Base-by-base conservation (phyloP, 1,284 basidiomycete species). In the Thecaphora frezii region DNA sequence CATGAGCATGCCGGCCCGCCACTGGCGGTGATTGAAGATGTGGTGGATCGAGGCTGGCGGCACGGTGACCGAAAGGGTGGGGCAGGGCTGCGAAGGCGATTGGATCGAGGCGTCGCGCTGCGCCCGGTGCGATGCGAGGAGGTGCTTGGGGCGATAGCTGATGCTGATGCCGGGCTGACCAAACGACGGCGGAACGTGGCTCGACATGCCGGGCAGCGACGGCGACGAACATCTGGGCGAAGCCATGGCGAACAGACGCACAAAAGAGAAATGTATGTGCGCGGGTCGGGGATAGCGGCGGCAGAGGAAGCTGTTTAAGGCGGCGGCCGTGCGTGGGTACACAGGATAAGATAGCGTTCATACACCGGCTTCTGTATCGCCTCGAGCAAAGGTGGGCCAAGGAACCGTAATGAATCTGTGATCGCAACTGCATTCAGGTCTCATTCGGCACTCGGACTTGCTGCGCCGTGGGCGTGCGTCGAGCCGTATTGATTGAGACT, bases 11-110 rank as follows among this genome's bases (percentile, higher is more conserved):
- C 76, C 76, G 0, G 76, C 74, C 12, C 76, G 62, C 76, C 76
- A 78, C 53, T 76, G 73, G 16, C 76, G 67, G 44, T 78, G 76
- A 8, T 73, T 74, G 46, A 78, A 78, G 38, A 78, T 71, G 60
- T 63, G 64, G 16, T 69, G 72, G 28, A 78, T 68, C 25, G 68
- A 59, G 13, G 73, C 72, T 1, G 74, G 72, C 5, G 76, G 76
- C 3, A 78, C 63, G 26, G 54, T 41, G 33, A 78, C 65, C 8
- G 57, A 57, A 30, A 77, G 13, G 3, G 33, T 36, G 10, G 33
- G 33, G 33, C 33, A 36, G 33, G 18, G 33, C 12, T 18, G 8
- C 8, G 33, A 36, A 7, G 33, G 33, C 33, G 33, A 16, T 18
- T 36, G 33, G 33, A 14, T 3, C 18, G 33, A 7, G 33, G 33